Conservation (phyloP, 306 rosid genomes). For the Quercus parvula region DNA sequence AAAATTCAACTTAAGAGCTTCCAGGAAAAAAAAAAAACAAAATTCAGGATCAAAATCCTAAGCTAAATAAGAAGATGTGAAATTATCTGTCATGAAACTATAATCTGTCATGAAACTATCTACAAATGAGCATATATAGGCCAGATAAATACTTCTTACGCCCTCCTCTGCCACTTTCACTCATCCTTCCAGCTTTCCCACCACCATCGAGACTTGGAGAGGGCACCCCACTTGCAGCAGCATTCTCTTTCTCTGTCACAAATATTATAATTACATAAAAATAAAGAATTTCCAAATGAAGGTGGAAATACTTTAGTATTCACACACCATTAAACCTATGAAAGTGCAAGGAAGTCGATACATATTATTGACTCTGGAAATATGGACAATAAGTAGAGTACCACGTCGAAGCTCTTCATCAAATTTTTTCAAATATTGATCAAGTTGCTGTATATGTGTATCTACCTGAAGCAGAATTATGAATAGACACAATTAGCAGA, state of each 20-base stretch:
- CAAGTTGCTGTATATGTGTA: slow-evolving; percentile 92
- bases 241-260: slow-evolving; percentile 62
- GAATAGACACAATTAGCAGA: slow-evolving; percentile 17
- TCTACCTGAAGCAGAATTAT: slow-evolving; percentile 66
- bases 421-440: slow-evolving; percentile 81
- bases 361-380: background rate
- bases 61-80: background rate
- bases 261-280: slow-evolving; percentile 8
- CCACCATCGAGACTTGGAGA: slow-evolving; percentile 52
- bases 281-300: background rate
- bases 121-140: background rate
- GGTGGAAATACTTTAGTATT: background rate
- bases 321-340: background rate
- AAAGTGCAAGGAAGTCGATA: background rate
- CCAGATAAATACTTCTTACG: slow-evolving; percentile 62
- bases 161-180: slow-evolving; percentile 77
- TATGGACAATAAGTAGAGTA: slow-evolving; percentile 32
- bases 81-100: background rate
- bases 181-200: slow-evolving; percentile 61
- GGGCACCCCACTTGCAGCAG: slow-evolving; percentile 45
- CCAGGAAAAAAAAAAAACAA: background rate
- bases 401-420: slow-evolving; percentile 87
- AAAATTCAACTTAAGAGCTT: background rate
- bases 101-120: background rate
- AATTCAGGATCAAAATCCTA: background rate